A percentile compares a stretch with the other conserved stretches of the same genome.
Conservation (phyloP, 208 protist species). For the Leishmania guyanensis region DNA sequence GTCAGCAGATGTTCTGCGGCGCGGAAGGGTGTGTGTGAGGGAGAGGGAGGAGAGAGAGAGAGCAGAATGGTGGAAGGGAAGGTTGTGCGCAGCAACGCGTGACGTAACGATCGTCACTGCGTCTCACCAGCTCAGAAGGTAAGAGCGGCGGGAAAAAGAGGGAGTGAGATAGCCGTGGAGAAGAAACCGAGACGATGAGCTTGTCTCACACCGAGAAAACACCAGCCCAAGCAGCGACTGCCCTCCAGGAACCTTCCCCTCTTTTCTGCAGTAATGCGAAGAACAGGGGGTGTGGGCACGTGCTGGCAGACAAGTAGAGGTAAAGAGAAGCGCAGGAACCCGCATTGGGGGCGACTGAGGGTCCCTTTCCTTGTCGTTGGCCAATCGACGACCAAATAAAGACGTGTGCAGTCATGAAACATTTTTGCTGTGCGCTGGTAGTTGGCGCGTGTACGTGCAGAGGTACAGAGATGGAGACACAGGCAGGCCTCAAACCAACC, state of each 20-base stretch:
- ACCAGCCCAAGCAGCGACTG: not conserved
- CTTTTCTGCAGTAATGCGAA: not conserved
- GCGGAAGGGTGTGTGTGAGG: not conserved
- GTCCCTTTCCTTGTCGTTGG: not conserved
- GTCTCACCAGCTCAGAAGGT: not conserved
- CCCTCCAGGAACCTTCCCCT: not conserved
- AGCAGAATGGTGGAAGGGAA: not conserved
- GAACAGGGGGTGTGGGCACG: not conserved
- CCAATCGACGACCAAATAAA: not conserved
- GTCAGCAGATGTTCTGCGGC: not conserved
- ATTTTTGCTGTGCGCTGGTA: not conserved
- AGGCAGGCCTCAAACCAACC: not conserved
- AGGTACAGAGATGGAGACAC: not conserved
- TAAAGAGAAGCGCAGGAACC: not conserved
- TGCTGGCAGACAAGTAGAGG: not conserved
- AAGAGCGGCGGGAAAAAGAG: not conserved
- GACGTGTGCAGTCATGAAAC: not conserved
- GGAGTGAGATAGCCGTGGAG: not conserved
- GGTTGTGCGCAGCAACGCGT: not conserved
- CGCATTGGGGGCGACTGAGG: not conserved
- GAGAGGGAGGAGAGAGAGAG: not conserved
- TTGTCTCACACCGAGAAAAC: not conserved
- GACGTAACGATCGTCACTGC: not conserved
- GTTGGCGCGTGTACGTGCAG: not conserved
- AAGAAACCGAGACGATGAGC: not conserved